Percentiles rank a stretch among this genome's conserved stretches.
phyloP scores from a whole-genome alignment of 345 rosid genomes.

The Ceriops tagal region DNA sequence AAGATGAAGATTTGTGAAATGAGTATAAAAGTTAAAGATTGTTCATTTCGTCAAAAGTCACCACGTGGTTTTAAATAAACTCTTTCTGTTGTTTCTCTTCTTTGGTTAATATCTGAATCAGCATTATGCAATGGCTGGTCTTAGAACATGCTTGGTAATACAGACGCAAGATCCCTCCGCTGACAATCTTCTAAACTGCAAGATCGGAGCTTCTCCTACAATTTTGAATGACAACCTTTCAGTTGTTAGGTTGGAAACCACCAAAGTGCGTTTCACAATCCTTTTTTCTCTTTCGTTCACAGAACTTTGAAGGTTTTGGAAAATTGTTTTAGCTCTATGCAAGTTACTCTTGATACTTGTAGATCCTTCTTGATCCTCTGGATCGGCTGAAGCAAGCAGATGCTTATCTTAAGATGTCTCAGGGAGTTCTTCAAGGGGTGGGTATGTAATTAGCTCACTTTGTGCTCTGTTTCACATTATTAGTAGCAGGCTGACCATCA shows the following conservation, averaged over 20 bases:
- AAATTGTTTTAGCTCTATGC: not conserved
- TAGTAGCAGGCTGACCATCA: not conserved
- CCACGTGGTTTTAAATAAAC: not conserved
- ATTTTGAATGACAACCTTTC: slow-evolving; percentile 56
- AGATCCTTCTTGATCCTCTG: slow-evolving; percentile 92
- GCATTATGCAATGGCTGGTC: slow-evolving; percentile 80
- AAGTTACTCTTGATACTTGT: slow-evolving; percentile 22
- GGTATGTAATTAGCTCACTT: slow-evolving; percentile 46
- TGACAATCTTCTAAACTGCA: slow-evolving; percentile 63
- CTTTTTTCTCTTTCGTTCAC: not conserved
- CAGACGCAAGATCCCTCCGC: slow-evolving; percentile 80
- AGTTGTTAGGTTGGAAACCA: slow-evolving; percentile 70
- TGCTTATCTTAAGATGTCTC: slow-evolving; percentile 64
- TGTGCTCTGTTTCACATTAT: not conserved
- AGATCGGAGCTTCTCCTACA: slow-evolving; percentile 65
- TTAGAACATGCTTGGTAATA: slow-evolving; percentile 68
- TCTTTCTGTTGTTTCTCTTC: not conserved
- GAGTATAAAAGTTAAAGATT: too few species aligned
- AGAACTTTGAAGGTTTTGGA: not conserved
- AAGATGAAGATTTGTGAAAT: too few species aligned
- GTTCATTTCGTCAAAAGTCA: not conserved
- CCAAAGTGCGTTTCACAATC: slow-evolving; percentile 44
- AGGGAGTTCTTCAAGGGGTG: slow-evolving; percentile 93
- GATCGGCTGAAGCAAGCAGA: slow-evolving; percentile 72
- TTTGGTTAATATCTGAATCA: slow-evolving; percentile 17